Evolutionary conservation across 208 protist genomes (phyloP).

Genomic region (Acanthamoeba healyi): DNA sequence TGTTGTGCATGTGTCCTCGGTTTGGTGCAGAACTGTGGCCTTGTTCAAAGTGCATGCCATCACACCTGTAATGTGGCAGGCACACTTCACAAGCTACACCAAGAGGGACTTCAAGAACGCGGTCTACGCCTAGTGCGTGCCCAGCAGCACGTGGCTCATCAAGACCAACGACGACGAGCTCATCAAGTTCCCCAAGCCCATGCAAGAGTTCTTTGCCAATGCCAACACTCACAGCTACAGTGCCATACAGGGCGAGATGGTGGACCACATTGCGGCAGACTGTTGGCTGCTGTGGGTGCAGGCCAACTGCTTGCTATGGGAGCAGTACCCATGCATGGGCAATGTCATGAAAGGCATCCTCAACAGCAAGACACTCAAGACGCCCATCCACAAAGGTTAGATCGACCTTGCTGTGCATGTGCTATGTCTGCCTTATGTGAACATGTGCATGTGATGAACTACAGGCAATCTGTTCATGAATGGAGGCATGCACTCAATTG

Average conservation of each 20-base stretch:
- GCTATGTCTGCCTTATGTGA: too few species aligned
- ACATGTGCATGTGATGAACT: too few species aligned
- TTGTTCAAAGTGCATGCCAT: neutral
- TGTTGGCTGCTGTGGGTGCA: neutral
- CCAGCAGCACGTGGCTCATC: neutral
- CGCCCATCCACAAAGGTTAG: neutral
- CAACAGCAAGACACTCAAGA: neutral
- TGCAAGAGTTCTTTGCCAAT: neutral
- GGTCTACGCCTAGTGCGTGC: neutral
- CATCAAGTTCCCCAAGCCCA: neutral
- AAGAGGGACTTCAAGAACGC: neutral
- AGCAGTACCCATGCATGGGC: neutral
- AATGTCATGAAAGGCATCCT: neutral
- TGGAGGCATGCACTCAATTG: neutral
- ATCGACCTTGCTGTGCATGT: too few species aligned
- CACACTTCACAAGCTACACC: neutral
- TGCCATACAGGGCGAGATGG: neutral
- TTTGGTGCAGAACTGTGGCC: too few species aligned
- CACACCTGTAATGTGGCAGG: neutral
- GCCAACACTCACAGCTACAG: neutral
- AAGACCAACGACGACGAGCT: conserved; percentile 35
- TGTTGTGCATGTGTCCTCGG: too few species aligned
- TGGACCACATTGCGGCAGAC: neutral
- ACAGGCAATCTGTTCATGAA: neutral
- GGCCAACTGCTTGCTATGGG: neutral